phyloP scores from a whole-genome alignment of 78 protist genomes.

The Diacronema lutheri region DNA sequence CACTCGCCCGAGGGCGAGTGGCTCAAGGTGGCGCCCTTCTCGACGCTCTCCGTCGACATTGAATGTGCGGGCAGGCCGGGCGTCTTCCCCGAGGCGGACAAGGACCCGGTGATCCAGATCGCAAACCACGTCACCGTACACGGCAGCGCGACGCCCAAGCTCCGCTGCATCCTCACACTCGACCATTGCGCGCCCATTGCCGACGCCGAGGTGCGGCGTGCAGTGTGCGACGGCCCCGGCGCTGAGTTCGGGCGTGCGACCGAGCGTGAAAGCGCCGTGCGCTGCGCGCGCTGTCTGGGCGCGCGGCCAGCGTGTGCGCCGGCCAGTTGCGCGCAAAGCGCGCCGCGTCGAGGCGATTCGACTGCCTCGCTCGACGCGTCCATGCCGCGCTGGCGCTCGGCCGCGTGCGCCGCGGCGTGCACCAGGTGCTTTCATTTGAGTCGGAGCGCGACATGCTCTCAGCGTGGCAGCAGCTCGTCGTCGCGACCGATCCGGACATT shows the following conservation, averaged over 20 bases:
- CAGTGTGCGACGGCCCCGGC: background rate
- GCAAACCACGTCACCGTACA: constrained; percentile 71
- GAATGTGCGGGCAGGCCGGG: constrained; percentile 97
- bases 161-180: constrained; percentile 62
- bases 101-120: constrained; percentile 98
- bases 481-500: constrained; percentile 92
- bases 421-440: constrained; percentile 69
- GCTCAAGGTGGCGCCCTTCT: constrained; percentile 90
- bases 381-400: no score
- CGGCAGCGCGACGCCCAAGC: background rate
- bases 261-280: no score
- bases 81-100: constrained; percentile 95
- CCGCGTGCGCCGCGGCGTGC: no score
- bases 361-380: no score
- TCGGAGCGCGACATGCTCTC: constrained; percentile 77
- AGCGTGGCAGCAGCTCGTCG: constrained; percentile 57
- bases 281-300: no score
- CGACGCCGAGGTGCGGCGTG: constrained; percentile 71
- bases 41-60: constrained; percentile 88
- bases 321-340: no score
- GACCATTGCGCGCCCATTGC: constrained; percentile 84
- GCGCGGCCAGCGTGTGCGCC: no score
- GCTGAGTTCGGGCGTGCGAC: background rate
- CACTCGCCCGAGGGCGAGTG: constrained; percentile 70
- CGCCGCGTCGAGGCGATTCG: no score